Percentiles rank a stretch among this genome's conserved stretches.
Evolutionary conservation across 257 asterid genomes (phyloP).

Genomic region (Dorcoceras hygrometricum): DNA sequence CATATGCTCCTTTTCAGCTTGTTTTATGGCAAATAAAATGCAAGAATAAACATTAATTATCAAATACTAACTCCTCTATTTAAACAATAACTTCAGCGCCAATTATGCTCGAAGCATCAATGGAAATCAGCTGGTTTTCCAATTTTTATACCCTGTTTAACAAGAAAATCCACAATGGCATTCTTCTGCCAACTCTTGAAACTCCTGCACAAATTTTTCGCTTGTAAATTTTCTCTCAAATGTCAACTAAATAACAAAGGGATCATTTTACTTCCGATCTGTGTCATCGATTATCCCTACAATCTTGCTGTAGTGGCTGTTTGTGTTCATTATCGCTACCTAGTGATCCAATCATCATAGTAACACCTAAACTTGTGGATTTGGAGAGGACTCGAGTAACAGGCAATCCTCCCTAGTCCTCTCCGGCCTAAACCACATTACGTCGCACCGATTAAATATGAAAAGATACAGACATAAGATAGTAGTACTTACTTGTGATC

Average conservation of each 20-base stretch:
- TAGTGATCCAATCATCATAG: not conserved
- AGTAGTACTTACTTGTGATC: conserved; percentile 75
- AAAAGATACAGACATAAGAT: not conserved
- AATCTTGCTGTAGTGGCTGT: not conserved
- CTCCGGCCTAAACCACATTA: not conserved
- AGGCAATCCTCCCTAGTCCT: not conserved
- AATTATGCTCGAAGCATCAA: conserved; percentile 25
- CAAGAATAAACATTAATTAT: no score
- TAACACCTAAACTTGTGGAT: not conserved
- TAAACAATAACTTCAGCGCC: not conserved
- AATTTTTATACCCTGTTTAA: conserved; percentile 50
- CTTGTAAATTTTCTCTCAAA: not conserved
- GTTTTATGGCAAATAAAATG: no score
- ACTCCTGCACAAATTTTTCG: conserved; percentile 57
- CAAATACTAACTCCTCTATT: not conserved
- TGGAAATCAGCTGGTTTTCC: conserved; percentile 85
- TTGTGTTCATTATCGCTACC: not conserved
- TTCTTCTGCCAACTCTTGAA: conserved; percentile 96
- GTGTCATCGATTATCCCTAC: no score
- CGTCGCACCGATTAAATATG: not conserved
- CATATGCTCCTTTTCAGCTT: no score
- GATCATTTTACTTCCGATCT: no score
- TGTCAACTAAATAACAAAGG: not conserved
- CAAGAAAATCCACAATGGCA: conserved; percentile 58
- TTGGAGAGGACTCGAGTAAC: not conserved